Conservation (phyloP, 2,329 filamentous ascomycete species). For the Fusarium lateritium region DNA sequence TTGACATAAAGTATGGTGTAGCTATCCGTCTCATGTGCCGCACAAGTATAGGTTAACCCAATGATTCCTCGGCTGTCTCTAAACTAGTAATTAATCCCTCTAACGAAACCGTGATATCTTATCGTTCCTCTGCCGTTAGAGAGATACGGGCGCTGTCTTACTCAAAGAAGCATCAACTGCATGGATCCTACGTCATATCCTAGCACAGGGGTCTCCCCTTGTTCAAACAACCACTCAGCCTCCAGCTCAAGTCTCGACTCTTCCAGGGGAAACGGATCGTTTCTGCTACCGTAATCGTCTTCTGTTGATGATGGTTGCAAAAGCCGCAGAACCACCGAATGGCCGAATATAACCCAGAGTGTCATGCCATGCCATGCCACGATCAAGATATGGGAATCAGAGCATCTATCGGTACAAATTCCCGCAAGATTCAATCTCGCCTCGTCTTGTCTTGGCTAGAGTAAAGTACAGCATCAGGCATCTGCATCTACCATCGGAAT, state of each 20-base stretch:
- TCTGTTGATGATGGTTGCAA: too few species aligned
- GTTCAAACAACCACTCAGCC: constrained; percentile 10
- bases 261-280: constrained; percentile 32
- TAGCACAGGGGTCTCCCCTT: constrained; percentile 3
- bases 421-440: background rate
- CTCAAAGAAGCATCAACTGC: constrained; percentile 29
- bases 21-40: constrained; percentile 25
- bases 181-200: constrained; percentile 38
- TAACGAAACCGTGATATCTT: too few species aligned
- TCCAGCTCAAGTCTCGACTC: constrained; percentile 8
- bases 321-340: constrained; percentile 39
- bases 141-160: constrained; percentile 18
- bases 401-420: constrained; percentile 1
- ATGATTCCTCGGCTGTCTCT: background rate
- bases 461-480: background rate
- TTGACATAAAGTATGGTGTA: background rate
- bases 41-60: background rate
- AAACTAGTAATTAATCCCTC: background rate
- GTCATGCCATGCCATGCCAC: constrained; percentile 10
- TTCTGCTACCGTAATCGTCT: constrained; percentile 30
- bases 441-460: too few species aligned
- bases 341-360: constrained; percentile 2
- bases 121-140: constrained; percentile 4
- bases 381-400: constrained; percentile 5
- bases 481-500: too few species aligned